Evolutionary conservation across 164 flowering plant genomes (phyloP).

Genomic region (Piper longum): DNA sequence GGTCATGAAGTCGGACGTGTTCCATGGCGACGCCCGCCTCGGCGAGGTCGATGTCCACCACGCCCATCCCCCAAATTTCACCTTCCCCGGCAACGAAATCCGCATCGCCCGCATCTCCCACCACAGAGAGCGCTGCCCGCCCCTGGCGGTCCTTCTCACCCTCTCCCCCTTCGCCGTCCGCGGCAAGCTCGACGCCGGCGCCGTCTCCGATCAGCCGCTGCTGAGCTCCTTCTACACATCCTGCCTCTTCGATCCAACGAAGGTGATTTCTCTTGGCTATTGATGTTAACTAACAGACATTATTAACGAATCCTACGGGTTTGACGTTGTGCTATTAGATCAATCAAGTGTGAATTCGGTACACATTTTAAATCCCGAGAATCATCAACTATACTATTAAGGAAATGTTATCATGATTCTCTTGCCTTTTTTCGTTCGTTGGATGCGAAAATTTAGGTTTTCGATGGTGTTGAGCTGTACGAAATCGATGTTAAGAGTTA

Average conservation of each 20-base stretch:
- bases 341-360: too few species aligned
- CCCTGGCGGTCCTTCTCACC: constrained; percentile 70
- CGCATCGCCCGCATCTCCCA: constrained; percentile 58
- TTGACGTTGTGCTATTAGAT: not conserved
- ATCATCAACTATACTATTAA: not conserved
- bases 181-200: constrained; percentile 65
- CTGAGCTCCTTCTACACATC: constrained; percentile 50
- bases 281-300: too few species aligned
- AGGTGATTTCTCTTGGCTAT: constrained; percentile 20
- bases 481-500: too few species aligned
- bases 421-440: too few species aligned
- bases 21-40: constrained; percentile 46
- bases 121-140: constrained; percentile 64
- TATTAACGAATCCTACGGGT: not conserved
- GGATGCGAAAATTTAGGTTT: too few species aligned
- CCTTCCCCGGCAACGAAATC: constrained; percentile 78
- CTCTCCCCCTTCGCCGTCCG: constrained; percentile 55
- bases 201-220: constrained; percentile 31
- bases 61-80: constrained; percentile 31
- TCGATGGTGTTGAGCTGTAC: too few species aligned
- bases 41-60: constrained; percentile 62
- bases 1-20: constrained; percentile 57
- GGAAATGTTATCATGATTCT: too few species aligned
- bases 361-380: not conserved
- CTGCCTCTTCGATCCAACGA: constrained; percentile 47